A percentile compares a stretch with the other conserved stretches of the same genome.
Conservation (phyloP, 805 yeast species). For the Wickerhamomyces silvicola region DNA sequence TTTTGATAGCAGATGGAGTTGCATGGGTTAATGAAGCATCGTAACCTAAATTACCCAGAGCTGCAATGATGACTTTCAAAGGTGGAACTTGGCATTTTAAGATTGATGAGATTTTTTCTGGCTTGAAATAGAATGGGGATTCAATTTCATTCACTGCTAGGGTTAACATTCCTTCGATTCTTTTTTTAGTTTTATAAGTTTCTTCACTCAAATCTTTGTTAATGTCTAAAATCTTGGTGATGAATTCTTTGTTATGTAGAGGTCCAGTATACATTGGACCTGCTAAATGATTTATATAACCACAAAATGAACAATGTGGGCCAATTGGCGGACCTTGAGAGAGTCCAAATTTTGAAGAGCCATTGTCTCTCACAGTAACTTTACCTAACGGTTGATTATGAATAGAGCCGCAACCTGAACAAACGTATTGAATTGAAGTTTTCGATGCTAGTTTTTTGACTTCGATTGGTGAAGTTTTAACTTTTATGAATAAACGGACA, state of each 20-base stretch:
- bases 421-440: conserved; percentile 72
- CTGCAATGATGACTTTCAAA: conserved; percentile 62
- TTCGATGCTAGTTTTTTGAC: conserved; percentile 77
- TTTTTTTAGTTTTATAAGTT: conserved; percentile 68
- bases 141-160: conserved; percentile 70
- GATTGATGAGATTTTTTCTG: conserved; percentile 68
- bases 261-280: conserved; percentile 97
- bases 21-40: conserved; percentile 87
- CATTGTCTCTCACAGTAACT: conserved; percentile 34
- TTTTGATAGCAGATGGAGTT: conserved; percentile 76
- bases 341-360: conserved; percentile 48
- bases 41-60: conserved; percentile 79
- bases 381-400: conserved; percentile 73
- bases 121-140: conserved; percentile 76
- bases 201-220: conserved; percentile 44
- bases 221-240: conserved; percentile 54
- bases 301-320: conserved; percentile 64
- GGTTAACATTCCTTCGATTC: conserved; percentile 91
- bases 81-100: conserved; percentile 83
- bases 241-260: conserved; percentile 64
- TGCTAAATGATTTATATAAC: conserved; percentile 62
- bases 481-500: conserved; percentile 77
- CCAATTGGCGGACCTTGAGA: conserved; percentile 61
- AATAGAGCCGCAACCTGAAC: conserved; percentile 80
- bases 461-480: conserved; percentile 67